A percentile compares a stretch with the other conserved stretches of the same genome.
Conservation (phyloP, 2,329 filamentous ascomycete species). For the Lojkania enalia region DNA sequence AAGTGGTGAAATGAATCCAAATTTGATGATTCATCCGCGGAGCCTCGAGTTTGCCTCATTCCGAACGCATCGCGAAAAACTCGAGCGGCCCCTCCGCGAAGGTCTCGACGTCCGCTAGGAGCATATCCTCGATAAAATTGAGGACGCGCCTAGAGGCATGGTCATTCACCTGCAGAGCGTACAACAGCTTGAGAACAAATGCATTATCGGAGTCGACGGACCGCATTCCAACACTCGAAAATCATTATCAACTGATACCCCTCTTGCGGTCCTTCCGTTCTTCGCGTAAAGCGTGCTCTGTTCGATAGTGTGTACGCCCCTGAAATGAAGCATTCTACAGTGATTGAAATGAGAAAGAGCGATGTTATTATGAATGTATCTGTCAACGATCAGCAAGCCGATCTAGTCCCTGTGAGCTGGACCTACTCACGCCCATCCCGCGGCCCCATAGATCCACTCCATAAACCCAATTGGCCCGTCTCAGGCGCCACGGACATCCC, state of each 20-base stretch:
- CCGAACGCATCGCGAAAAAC: constrained; percentile 40
- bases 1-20: constrained; percentile 23
- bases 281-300: constrained; percentile 41
- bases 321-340: constrained; percentile 18
- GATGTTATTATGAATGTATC: constrained; percentile 36
- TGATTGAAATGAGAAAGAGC: constrained; percentile 27
- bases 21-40: constrained; percentile 10
- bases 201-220: constrained; percentile 46
- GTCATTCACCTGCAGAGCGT: constrained; percentile 13
- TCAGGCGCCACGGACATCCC: neutral
- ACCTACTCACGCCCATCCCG: constrained; percentile 44
- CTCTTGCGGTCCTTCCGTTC: constrained; percentile 41
- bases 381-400: constrained; percentile 26
- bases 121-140: constrained; percentile 23
- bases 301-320: constrained; percentile 21
- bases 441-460: constrained; percentile 33
- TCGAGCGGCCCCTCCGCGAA: constrained; percentile 42
- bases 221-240: constrained; percentile 42
- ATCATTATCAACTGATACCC: constrained; percentile 23
- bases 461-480: constrained; percentile 30
- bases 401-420: constrained; percentile 43
- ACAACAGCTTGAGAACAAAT: constrained; percentile 8
- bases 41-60: constrained; percentile 23
- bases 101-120: constrained; percentile 44
- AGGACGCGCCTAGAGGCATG: no score